Conservation (phyloP, 2,329 filamentous ascomycete genomes). For the Mollisia scopiformis region DNA sequence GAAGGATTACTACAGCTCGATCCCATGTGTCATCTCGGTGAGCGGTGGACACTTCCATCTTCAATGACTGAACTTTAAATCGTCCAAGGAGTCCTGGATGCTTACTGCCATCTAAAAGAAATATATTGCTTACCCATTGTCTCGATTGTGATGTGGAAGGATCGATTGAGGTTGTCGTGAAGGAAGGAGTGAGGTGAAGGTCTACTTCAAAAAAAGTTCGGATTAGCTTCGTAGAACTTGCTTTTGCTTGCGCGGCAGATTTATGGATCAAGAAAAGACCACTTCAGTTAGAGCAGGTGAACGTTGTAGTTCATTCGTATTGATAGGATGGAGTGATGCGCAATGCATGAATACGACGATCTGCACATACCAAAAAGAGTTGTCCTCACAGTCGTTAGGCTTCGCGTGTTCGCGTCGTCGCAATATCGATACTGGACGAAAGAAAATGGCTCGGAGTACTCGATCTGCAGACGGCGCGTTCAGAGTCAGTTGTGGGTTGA, state of each 20-base stretch:
- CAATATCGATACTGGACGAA: constrained; percentile 15
- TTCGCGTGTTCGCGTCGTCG: constrained; percentile 16
- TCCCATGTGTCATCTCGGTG: constrained; percentile 6
- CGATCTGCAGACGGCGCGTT: constrained; percentile 25
- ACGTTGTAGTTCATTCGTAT: constrained; percentile 16
- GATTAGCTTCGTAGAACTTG: constrained; percentile 28
- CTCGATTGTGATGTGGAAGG: constrained; percentile 32
- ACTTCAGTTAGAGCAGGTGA: not conserved
- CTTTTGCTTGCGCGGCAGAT: constrained; percentile 10
- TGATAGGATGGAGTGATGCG: constrained; percentile 25
- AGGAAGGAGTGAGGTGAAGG: constrained; percentile 25
- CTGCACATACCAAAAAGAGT: constrained; percentile 29
- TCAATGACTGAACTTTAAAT: constrained; percentile 4
- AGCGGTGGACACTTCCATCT: constrained; percentile 5
- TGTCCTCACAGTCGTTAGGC: constrained; percentile 17
- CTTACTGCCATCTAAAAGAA: constrained; percentile 25
- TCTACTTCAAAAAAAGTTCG: constrained; percentile 19
- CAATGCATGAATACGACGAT: constrained; percentile 30
- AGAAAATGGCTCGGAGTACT: constrained; percentile 10
- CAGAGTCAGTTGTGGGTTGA: constrained; percentile 23
- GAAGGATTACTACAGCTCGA: constrained; percentile 10
- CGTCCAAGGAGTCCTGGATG: constrained; percentile 1
- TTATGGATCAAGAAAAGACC: constrained; percentile 1
- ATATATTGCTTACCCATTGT: constrained; percentile 39
- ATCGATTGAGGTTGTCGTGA: constrained; percentile 33